Percentiles rank a stretch among this genome's conserved stretches.
These are phyloP conservation scores for Neurospora sp. DNA, from an alignment of 495 filamentous ascomycete species.

Conservation along the genomic window DNA sequence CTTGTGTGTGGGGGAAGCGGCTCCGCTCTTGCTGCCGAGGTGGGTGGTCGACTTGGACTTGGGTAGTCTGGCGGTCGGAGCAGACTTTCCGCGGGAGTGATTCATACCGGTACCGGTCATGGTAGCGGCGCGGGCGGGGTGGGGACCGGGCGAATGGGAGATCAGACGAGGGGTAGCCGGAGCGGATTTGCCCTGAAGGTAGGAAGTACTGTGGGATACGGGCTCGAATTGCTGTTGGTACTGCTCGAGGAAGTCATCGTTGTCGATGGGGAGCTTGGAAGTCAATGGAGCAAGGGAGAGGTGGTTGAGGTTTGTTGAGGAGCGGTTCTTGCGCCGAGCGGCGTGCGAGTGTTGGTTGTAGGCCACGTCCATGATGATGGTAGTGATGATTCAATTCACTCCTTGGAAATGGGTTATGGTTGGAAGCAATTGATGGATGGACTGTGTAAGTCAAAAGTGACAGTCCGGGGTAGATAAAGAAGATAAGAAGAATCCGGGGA, in stretches of 20 bases:
- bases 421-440: not conserved
- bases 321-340: conserved; percentile 36
- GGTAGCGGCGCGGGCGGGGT: conserved; percentile 25
- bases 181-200: conserved; percentile 44
- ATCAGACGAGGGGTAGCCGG: conserved; percentile 50
- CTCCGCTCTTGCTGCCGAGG: conserved; percentile 15
- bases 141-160: conserved; percentile 35
- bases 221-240: conserved; percentile 2
- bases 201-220: conserved; percentile 27
- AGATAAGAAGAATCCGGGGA: not conserved
- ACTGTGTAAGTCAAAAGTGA: not conserved
- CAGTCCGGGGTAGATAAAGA: not conserved
- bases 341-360: conserved; percentile 43
- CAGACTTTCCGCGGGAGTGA: conserved; percentile 23
- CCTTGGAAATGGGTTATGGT: not conserved
- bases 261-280: conserved; percentile 49
- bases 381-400: not conserved
- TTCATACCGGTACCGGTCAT: not conserved
- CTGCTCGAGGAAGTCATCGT: conserved; percentile 36
- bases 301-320: conserved; percentile 37
- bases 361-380: conserved; percentile 38
- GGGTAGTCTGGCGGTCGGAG: conserved; percentile 19
- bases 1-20: conserved; percentile 12
- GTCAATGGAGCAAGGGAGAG: conserved; percentile 57
- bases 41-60: conserved; percentile 40